These are phyloP conservation scores for Gloeostereum incarnatum DNA, from an alignment of 768 basidiomycete species.

Conservation along the genomic window DNA sequence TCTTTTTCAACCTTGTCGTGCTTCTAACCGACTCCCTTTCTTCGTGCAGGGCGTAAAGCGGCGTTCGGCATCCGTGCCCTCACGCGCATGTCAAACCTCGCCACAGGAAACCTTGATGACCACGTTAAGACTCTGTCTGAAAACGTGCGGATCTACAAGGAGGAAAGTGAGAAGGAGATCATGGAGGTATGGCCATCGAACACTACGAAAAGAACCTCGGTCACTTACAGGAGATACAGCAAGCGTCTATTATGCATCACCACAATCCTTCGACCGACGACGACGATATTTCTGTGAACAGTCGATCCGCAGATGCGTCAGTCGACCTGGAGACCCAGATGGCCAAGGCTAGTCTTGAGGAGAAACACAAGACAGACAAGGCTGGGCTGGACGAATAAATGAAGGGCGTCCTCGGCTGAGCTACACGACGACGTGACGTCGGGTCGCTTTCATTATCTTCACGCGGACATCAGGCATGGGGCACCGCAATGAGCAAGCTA, in stretches of 20 bases:
- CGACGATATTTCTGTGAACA: conserved; percentile 15
- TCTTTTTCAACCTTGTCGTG: conserved; percentile 2
- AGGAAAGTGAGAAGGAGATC: conserved; percentile 63
- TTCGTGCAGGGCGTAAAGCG: conserved; percentile 70
- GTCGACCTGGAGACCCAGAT: conserved; percentile 19
- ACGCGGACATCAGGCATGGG: too few relatives aligned
- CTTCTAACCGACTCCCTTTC: conserved; percentile 5
- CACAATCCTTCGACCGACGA: conserved; percentile 19
- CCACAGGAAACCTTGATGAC: conserved; percentile 24
- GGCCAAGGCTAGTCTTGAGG: conserved; percentile 15
- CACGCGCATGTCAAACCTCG: conserved; percentile 64
- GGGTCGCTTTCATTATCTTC: too few relatives aligned
- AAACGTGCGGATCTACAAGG: conserved; percentile 62
- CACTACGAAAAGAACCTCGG: not conserved
- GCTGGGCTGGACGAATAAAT: too few relatives aligned
- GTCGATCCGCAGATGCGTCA: conserved; percentile 1
- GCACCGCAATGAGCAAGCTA: too few relatives aligned
- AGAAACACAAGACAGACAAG: too few relatives aligned
- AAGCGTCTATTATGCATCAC: conserved; percentile 40
- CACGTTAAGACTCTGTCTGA: conserved; percentile 43
- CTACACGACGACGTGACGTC: too few relatives aligned
- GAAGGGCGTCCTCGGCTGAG: too few relatives aligned
- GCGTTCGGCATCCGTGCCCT: conserved; percentile 82
- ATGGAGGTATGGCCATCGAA: conserved; percentile 15
- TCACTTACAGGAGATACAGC: conserved; percentile 15